Evolutionary conservation across 1,284 basidiomycete species (phyloP).

Genomic region (Malassezia sympodialis): DNA sequence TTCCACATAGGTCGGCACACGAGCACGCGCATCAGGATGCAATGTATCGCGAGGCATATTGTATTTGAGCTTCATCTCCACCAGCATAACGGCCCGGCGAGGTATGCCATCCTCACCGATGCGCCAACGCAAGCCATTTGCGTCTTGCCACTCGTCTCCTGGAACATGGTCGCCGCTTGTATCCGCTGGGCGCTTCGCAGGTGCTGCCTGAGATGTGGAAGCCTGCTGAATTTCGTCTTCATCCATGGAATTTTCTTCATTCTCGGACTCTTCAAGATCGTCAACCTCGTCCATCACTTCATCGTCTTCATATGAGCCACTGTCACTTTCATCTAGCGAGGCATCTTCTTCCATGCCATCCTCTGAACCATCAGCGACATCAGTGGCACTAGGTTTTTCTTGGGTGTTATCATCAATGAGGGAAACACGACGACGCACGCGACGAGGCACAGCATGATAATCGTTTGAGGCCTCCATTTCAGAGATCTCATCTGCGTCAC

Average conservation of each 20-base stretch:
- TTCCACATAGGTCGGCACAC: conserved; percentile 27
- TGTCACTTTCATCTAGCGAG: background rate
- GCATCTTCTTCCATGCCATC: background rate
- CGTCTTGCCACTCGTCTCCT: conserved; percentile 39
- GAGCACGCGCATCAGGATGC: conserved; percentile 33
- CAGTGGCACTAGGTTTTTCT: background rate
- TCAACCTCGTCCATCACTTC: background rate
- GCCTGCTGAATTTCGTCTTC: background rate
- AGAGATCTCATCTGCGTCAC: conserved; percentile 2
- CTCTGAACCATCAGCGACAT: background rate
- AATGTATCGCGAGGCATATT: conserved; percentile 35
- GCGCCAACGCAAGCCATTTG: conserved; percentile 35
- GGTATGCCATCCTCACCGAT: conserved; percentile 27
- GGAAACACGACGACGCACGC: background rate
- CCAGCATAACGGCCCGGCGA: conserved; percentile 25
- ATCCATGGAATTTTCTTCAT: background rate
- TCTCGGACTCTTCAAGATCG: background rate
- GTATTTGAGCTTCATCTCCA: conserved; percentile 38
- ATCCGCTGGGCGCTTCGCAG: conserved; percentile 25
- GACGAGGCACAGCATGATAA: background rate
- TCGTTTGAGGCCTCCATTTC: background rate
- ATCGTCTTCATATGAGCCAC: background rate
- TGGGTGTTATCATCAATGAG: background rate
- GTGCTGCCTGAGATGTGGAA: background rate
- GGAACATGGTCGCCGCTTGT: conserved; percentile 31